Evolutionary conservation across 179 eudicot species (phyloP), one percentile per base, ranked within the genome.

Genomic region (Silene vulgaris): DNA sequence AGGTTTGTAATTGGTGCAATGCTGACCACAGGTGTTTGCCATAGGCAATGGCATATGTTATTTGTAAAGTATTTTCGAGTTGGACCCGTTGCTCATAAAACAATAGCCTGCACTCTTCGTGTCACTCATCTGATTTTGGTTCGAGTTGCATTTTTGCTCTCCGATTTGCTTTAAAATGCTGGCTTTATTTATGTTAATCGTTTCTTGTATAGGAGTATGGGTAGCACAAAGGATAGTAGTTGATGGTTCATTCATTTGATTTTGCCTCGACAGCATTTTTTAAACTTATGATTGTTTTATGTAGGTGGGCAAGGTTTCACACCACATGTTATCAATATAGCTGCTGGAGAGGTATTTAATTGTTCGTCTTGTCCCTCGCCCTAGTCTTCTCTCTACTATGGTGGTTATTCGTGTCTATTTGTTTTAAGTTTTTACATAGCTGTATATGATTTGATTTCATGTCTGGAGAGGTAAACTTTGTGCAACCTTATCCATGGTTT

Each of bases 261-360:
- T 52, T 52, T 52, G 59, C 4, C 5, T 52, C 17, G 2, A 13
- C 57, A 13, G 57, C n/a, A 12, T 52, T 52, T 14, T 52, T 50
- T 50, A 50, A 17, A 8, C 26, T 70, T 74, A 17, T 14, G 3
- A 48, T 74, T 81, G 76, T 21, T 81, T 5, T 69, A 20, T 74
- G 85, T 85, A 91, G 97, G 90, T 17, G 91, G 95, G 65, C 92
- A 91, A 78, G 85, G 92, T 69, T 91, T 91, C 77, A 84, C 87
- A 13, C 92, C 92, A 37, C 90, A 90, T 80, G 81, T 90, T 57
- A 87, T 91, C 67, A 78, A 79, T 83, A 89, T 88, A 20, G 81
- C 84, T 72, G 86, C 92, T 19, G 95, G 97, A 81, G 97, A 91
- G 86, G 97, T 91, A 86, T 71, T 87, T 19, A 57, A 17, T 57